Conservation (phyloP, 331 rosid species). For the Acacia pycnantha region DNA sequence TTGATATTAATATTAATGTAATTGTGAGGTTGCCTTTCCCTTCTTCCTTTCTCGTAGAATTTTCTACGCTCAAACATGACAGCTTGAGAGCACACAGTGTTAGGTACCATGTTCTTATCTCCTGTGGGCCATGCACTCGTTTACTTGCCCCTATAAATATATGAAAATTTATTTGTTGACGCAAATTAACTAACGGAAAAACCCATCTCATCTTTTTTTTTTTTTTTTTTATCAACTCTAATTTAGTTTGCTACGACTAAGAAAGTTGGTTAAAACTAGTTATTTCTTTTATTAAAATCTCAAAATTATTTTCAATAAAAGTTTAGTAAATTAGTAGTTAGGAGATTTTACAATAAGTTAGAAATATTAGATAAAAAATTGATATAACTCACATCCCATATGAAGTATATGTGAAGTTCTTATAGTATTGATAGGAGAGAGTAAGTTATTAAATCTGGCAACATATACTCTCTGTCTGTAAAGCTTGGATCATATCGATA, state of each 20-base stretch:
- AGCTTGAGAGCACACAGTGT: conserved; percentile 22
- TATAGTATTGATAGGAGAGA: background rate
- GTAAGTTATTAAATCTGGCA: background rate
- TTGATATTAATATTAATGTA: background rate
- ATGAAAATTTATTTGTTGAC: background rate
- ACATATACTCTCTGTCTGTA: background rate
- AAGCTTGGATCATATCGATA: background rate
- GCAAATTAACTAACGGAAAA: background rate
- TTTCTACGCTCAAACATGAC: conserved; percentile 22
- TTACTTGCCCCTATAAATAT: background rate
- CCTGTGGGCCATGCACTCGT: conserved; percentile 20
- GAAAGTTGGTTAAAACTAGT: background rate
- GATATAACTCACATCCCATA: too few species aligned
- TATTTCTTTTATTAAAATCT: background rate
- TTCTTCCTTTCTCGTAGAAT: background rate
- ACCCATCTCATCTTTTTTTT: too few species aligned
- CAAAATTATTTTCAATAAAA: background rate
- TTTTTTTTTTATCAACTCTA: background rate
- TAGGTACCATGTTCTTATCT: conserved; percentile 27
- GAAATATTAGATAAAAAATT: background rate
- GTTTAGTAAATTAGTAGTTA: background rate
- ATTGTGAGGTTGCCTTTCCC: background rate
- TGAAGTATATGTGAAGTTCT: too few species aligned
- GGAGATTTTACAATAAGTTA: background rate
- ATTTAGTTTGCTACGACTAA: background rate